Conservation (phyloP, 768 basidiomycete genomes). For the Brasilioporus rufonigricans region DNA sequence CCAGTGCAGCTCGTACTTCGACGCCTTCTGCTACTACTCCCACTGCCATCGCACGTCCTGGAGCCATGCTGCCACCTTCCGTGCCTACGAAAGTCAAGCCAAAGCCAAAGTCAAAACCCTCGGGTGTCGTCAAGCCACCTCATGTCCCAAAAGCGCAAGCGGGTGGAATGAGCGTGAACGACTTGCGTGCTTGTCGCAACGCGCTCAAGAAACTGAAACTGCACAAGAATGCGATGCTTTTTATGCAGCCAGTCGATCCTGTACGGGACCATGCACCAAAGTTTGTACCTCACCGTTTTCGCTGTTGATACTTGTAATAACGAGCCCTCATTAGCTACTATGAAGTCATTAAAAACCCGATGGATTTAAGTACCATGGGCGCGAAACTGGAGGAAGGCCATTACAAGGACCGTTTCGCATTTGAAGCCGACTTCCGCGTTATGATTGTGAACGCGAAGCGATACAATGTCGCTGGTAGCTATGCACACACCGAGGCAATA, state of each 20-base stretch:
- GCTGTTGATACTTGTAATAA: constrained; percentile 1
- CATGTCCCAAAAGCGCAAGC: constrained; percentile 68
- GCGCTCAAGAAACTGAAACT: constrained; percentile 76
- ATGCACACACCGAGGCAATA: constrained; percentile 72
- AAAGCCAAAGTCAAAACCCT: constrained; percentile 25
- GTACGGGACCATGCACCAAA: constrained; percentile 86
- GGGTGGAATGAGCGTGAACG: constrained; percentile 73
- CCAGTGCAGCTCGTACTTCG: constrained; percentile 14
- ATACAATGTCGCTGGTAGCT: constrained; percentile 75
- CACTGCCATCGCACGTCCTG: constrained; percentile 4
- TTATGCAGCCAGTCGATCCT: constrained; percentile 94
- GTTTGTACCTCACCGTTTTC: constrained; percentile 37
- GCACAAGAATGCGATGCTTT: constrained; percentile 71
- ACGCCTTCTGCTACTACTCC: constrained; percentile 20
- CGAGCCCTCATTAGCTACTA: constrained; percentile 65
- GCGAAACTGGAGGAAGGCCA: constrained; percentile 84
- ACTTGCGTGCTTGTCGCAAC: constrained; percentile 71
- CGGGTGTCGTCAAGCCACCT: constrained; percentile 37
- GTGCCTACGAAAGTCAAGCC: constrained; percentile 26
- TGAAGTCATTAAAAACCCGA: constrained; percentile 85
- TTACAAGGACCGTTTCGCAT: constrained; percentile 81
- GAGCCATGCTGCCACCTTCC: constrained; percentile 31
- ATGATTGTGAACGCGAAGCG: constrained; percentile 85
- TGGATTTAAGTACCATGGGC: constrained; percentile 89
- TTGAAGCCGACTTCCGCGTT: constrained; percentile 82